Percentiles rank a stretch among this genome's conserved stretches.
Evolutionary conservation across 2,329 filamentous ascomycete species (phyloP).

Genomic region (Atkinsonella hypoxylon): DNA sequence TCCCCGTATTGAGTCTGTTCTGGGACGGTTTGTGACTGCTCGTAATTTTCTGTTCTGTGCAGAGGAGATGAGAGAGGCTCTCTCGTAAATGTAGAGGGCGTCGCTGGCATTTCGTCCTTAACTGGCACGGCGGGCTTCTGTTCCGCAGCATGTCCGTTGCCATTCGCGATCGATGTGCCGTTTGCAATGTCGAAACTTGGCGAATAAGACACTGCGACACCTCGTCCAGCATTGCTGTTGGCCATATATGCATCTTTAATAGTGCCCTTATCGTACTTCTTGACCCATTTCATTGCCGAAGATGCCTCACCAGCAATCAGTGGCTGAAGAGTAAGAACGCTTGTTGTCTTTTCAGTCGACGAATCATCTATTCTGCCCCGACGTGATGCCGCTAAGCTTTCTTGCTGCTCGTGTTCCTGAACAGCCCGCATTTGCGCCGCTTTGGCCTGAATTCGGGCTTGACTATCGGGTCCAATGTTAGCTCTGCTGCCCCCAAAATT

Average conservation of each 20-base stretch:
- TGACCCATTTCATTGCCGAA: constrained; percentile 94
- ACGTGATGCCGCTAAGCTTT: constrained; percentile 28
- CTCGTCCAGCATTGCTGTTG: constrained; percentile 60
- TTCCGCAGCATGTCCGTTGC: not conserved
- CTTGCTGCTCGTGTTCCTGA: constrained; percentile 46
- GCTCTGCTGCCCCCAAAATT: constrained; percentile 54
- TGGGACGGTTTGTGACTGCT: not conserved
- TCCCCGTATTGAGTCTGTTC: not conserved
- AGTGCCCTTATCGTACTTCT: constrained; percentile 81
- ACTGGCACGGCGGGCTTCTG: constrained; percentile 27
- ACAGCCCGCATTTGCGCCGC: constrained; percentile 70
- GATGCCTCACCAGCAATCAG: constrained; percentile 77
- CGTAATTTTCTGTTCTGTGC: not conserved
- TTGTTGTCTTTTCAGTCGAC: constrained; percentile 68
- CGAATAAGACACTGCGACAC: constrained; percentile 26
- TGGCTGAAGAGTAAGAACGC: constrained; percentile 78
- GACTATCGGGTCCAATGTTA: constrained; percentile 80
- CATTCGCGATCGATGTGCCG: constrained; percentile 9
- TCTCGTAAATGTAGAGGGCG: constrained; percentile 4
- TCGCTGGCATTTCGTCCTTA: constrained; percentile 20
- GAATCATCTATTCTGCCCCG: constrained; percentile 44
- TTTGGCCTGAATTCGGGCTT: constrained; percentile 84
- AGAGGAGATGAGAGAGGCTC: not conserved
- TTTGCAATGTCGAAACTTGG: constrained; percentile 23
- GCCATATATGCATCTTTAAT: constrained; percentile 78